Conservation (phyloP, 2,329 filamentous ascomycete species). For the Teratosphaeria pseudoeucalypti region DNA sequence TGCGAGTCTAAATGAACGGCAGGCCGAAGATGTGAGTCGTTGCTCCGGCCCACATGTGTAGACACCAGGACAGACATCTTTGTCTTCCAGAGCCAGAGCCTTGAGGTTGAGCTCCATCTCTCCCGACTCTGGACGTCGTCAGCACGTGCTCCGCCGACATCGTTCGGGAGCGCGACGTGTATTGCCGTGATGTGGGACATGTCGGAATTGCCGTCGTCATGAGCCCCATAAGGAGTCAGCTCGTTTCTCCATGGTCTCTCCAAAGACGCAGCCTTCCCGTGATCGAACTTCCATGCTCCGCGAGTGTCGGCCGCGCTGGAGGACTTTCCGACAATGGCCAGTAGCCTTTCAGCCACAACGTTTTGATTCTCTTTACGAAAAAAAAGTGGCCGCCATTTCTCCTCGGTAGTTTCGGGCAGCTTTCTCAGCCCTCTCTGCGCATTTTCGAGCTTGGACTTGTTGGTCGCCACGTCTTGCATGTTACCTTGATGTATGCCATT, state of each 20-base stretch:
- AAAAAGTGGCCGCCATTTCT: slow-evolving; percentile 31
- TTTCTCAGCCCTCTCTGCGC: slow-evolving; percentile 33
- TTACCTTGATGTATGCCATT: slow-evolving; percentile 29
- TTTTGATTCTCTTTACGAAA: slow-evolving; percentile 25
- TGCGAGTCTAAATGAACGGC: too few species aligned
- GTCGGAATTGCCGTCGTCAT: slow-evolving; percentile 9
- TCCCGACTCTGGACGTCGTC: too few species aligned
- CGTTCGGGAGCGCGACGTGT: too few species aligned
- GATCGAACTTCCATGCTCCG: slow-evolving; percentile 59
- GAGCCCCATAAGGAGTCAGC: slow-evolving; percentile 23
- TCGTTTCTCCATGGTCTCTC: slow-evolving; percentile 21
- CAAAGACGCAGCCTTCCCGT: slow-evolving; percentile 30
- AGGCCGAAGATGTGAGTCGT: too few species aligned
- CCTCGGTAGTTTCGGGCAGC: slow-evolving; percentile 26
- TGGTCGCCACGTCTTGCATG: slow-evolving; percentile 31
- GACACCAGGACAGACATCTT: too few species aligned
- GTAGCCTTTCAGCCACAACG: slow-evolving; percentile 20
- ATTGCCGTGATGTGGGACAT: too few species aligned
- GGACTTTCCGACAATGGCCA: slow-evolving; percentile 23
- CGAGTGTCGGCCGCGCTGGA: slow-evolving; percentile 53
- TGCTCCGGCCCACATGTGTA: too few species aligned
- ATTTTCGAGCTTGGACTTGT: slow-evolving; percentile 22
- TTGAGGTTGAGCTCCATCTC: too few species aligned
- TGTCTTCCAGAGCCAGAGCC: too few species aligned
- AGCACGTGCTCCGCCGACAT: too few species aligned